Evolutionary conservation across 2,329 filamentous ascomycete genomes (phyloP).

Genomic region (Exserohilum rostratum): DNA sequence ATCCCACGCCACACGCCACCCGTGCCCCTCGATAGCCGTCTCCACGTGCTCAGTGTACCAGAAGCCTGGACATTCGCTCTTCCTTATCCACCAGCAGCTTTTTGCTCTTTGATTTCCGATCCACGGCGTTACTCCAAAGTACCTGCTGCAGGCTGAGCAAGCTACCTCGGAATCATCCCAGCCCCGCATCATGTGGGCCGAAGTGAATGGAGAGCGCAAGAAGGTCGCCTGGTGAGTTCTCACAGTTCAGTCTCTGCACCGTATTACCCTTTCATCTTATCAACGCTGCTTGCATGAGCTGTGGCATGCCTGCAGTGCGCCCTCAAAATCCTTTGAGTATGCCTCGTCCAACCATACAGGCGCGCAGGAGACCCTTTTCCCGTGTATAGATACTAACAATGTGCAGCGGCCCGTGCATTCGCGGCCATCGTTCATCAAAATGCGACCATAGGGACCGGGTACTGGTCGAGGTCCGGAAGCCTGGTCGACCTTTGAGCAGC

Average conservation of each 20-base stretch:
- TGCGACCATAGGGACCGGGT: conserved; percentile 73
- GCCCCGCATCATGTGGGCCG: conserved; percentile 60
- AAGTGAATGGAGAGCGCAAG: conserved; percentile 71
- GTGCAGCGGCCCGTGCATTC: conserved; percentile 72
- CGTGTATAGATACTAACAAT: conserved; percentile 18
- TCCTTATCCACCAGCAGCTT: conserved; percentile 20
- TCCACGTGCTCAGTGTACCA: conserved; percentile 36
- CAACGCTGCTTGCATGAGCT: background rate
- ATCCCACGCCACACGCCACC: conserved; percentile 28
- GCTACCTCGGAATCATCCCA: conserved; percentile 30
- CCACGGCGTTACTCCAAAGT: conserved; percentile 25
- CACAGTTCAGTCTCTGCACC: background rate
- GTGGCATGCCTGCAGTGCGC: background rate
- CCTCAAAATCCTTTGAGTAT: background rate
- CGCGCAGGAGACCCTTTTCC: background rate
- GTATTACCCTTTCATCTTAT: background rate
- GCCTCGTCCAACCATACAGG: background rate
- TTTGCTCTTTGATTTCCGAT: conserved; percentile 23
- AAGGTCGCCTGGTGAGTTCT: conserved; percentile 74
- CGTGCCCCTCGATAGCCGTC: conserved; percentile 31
- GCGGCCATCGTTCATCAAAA: conserved; percentile 76
- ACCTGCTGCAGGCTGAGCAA: conserved; percentile 36
- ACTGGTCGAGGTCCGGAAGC: conserved; percentile 73
- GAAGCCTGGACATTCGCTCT: conserved; percentile 22
- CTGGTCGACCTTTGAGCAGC: conserved; percentile 71